Percentiles rank a stretch among this genome's conserved stretches.
Evolutionary conservation across 768 basidiomycete genomes (phyloP).

Genomic region (Gautieria morchelliformis): DNA sequence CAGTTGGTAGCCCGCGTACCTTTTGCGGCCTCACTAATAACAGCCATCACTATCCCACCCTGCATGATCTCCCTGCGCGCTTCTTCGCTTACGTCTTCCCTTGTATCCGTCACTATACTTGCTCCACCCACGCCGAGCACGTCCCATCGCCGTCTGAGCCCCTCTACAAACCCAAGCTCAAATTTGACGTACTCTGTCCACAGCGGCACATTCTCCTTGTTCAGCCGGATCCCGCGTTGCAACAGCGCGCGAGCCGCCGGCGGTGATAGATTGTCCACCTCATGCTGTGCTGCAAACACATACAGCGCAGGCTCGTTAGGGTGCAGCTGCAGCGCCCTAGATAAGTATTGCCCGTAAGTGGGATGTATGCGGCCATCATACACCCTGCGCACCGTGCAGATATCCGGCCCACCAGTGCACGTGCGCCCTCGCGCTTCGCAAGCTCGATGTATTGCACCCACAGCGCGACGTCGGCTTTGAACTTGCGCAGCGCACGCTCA

Average conservation of each 20-base stretch:
- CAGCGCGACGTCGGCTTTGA: conserved; percentile 77
- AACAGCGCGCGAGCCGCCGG: conserved; percentile 76
- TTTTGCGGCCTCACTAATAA: conserved; percentile 65
- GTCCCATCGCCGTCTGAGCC: conserved; percentile 67
- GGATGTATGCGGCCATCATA: neutral
- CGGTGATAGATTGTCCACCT: conserved; percentile 62
- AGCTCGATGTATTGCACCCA: conserved; percentile 88
- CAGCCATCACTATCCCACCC: conserved; percentile 71
- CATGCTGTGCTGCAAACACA: conserved; percentile 77
- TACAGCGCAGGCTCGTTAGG: conserved; percentile 71
- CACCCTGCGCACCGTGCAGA: conserved; percentile 55
- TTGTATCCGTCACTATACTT: conserved; percentile 18
- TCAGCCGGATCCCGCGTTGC: conserved; percentile 77
- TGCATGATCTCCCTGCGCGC: conserved; percentile 62
- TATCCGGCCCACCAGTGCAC: conserved; percentile 70
- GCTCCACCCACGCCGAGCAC: conserved; percentile 57
- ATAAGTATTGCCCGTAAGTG: neutral
- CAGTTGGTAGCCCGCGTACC: conserved; percentile 33
- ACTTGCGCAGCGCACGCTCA: conserved; percentile 79
- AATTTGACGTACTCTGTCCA: conserved; percentile 90
- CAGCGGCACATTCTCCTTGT: conserved; percentile 59
- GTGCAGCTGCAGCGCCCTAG: conserved; percentile 79
- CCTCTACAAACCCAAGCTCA: conserved; percentile 81
- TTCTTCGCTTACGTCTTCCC: conserved; percentile 33
- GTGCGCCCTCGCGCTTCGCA: conserved; percentile 71